These are phyloP conservation scores for Brassica hybrid DNA, from an alignment of 441 rosid genomes.

Conservation along the genomic window DNA sequence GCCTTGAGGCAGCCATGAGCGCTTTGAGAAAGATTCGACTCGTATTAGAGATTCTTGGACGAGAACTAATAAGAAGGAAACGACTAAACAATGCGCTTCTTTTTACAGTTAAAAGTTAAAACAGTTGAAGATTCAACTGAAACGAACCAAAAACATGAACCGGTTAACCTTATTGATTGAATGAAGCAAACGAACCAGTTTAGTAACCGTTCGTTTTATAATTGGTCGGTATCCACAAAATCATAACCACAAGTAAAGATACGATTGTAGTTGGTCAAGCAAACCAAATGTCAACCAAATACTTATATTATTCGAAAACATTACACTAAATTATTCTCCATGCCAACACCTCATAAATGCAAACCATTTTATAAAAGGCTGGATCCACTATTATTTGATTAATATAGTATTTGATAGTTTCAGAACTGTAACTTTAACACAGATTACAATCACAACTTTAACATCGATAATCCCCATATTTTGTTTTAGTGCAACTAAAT, in stretches of 20 bases:
- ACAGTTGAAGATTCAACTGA: too few relatives aligned
- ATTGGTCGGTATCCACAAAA: conserved; percentile 21
- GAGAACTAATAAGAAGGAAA: background rate
- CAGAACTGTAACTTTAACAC: background rate
- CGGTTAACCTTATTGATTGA: too few relatives aligned
- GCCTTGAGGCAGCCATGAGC: background rate
- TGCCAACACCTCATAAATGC: conserved; percentile 29
- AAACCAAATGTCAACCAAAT: conserved; percentile 30
- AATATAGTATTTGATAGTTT: background rate
- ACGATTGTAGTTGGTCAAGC: conserved; percentile 15
- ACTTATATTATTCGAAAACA: background rate
- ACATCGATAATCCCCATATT: background rate
- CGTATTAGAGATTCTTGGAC: background rate
- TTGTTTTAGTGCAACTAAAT: background rate
- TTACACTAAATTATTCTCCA: background rate
- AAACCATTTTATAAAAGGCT: background rate
- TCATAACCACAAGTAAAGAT: conserved; percentile 29
- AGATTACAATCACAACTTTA: conserved; percentile 14
- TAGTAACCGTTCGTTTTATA: too few relatives aligned
- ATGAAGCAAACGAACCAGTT: too few relatives aligned
- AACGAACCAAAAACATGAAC: too few relatives aligned
- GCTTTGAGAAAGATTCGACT: background rate
- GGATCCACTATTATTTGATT: conserved; percentile 5
- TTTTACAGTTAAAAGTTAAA: too few relatives aligned
- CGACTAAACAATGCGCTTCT: too few relatives aligned